Evolutionary conservation across 2,329 filamentous ascomycete genomes (phyloP).

Genomic region (Aspergillus uvarum): DNA sequence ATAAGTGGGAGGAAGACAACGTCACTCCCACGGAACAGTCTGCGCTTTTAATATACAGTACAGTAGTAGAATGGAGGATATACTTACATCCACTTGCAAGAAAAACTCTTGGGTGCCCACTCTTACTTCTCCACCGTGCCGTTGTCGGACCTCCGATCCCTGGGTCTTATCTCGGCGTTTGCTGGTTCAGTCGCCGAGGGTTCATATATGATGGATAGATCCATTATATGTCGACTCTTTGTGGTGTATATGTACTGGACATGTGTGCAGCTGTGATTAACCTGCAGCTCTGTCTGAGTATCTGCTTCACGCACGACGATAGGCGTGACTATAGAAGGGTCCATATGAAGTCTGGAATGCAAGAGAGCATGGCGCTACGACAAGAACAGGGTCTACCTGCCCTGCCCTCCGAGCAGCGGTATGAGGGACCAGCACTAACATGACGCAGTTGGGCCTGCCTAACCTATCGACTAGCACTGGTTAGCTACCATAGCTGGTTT

Average conservation of each 20-base stretch:
- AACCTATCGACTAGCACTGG: background rate
- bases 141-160: conserved; percentile 9
- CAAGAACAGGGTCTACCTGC: too few relatives aligned
- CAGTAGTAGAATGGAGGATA: too few relatives aligned
- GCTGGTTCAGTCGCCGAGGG: background rate
- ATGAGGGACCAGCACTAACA: too few relatives aligned
- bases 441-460: too few relatives aligned
- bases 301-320: too few relatives aligned
- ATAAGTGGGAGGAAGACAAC: background rate
- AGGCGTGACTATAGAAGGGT: too few relatives aligned
- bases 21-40: background rate
- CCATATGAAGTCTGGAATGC: too few relatives aligned
- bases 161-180: conserved; percentile 1
- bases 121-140: background rate
- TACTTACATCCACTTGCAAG: too few relatives aligned
- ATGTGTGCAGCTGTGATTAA: too few relatives aligned
- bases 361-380: too few relatives aligned
- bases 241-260: background rate
- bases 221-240: background rate
- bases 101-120: background rate
- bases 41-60: background rate
- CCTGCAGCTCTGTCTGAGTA: too few relatives aligned
- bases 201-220: background rate
- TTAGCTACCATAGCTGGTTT: background rate
- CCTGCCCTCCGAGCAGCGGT: too few relatives aligned